Conservation (phyloP, 108 stramenopile species). For the Cyclotella baltica region DNA sequence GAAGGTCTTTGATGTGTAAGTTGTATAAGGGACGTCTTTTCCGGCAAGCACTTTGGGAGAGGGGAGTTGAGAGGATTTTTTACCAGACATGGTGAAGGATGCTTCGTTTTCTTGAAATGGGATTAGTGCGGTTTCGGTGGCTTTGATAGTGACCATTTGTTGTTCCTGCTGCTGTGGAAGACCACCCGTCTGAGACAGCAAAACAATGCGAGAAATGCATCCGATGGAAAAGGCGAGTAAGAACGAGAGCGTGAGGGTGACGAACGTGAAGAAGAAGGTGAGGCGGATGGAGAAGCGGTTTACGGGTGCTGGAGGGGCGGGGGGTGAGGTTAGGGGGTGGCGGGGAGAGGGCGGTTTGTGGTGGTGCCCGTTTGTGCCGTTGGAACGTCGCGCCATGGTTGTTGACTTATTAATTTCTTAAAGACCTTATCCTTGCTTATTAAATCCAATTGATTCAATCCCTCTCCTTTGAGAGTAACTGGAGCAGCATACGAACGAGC, state of each 20-base stretch:
- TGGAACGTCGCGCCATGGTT: not conserved
- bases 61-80: conserved; percentile 20
- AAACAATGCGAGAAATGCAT: conserved; percentile 52
- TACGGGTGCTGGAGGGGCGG: not conserved
- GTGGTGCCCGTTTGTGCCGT: conserved; percentile 1
- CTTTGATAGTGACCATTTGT: not conserved
- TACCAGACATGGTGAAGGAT: conserved; percentile 33
- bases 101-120: not conserved
- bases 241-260: conserved; percentile 43
- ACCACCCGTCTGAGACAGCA: conserved; percentile 12
- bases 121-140: not conserved
- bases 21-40: conserved; percentile 61
- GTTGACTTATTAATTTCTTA: not conserved
- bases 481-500: too few species aligned
- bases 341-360: not conserved
- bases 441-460: not conserved
- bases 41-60: conserved; percentile 52
- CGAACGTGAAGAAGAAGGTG: conserved; percentile 50
- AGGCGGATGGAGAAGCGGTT: conserved; percentile 41
- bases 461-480: not conserved
- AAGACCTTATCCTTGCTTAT: not conserved
- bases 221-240: conserved; percentile 62
- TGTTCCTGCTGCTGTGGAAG: not conserved
- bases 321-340: too few species aligned
- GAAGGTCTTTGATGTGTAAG: conserved; percentile 72